phyloP scores from a whole-genome alignment of 164 flowering plant genomes.

The Amborella trichopoda region DNA sequence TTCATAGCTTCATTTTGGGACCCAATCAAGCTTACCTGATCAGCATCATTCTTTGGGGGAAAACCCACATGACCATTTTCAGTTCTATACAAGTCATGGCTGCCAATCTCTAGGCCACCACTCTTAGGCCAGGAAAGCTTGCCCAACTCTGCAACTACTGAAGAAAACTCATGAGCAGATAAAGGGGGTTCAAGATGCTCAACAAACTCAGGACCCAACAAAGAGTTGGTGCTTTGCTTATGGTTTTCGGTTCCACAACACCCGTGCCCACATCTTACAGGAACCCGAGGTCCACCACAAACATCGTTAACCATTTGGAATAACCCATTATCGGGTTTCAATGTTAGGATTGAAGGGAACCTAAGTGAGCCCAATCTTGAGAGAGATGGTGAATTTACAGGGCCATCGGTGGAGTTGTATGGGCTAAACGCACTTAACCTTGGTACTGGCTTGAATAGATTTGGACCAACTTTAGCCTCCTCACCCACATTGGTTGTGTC shows the following conservation, averaged over 20 bases:
- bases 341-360: conserved; percentile 28
- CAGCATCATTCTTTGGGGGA: conserved; percentile 13
- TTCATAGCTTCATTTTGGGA: conserved; percentile 6
- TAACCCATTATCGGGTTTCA: conserved; percentile 32
- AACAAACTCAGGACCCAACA: conserved; percentile 80
- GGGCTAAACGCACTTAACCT: conserved; percentile 63
- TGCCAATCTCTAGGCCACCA: conserved; percentile 32
- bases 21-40: conserved; percentile 9
- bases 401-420: conserved; percentile 27
- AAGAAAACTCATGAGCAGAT: conserved; percentile 50
- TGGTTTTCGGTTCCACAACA: conserved; percentile 30
- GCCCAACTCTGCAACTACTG: conserved; percentile 58
- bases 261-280: conserved; percentile 62
- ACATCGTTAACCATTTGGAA: conserved; percentile 35
- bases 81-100: conserved; percentile 7
- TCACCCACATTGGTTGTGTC: conserved; percentile 1
- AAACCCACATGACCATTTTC: no score
- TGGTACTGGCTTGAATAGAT: conserved; percentile 57
- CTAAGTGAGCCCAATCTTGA: conserved; percentile 19
- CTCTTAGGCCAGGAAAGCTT: conserved; percentile 73
- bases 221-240: conserved; percentile 14
- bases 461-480: conserved; percentile 21
- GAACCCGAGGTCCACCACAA: conserved; percentile 34
- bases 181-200: conserved; percentile 55
- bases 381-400: conserved; percentile 10